phyloP scores from a whole-genome alignment of 768 basidiomycete species.

The Nidularia sp. region DNA sequence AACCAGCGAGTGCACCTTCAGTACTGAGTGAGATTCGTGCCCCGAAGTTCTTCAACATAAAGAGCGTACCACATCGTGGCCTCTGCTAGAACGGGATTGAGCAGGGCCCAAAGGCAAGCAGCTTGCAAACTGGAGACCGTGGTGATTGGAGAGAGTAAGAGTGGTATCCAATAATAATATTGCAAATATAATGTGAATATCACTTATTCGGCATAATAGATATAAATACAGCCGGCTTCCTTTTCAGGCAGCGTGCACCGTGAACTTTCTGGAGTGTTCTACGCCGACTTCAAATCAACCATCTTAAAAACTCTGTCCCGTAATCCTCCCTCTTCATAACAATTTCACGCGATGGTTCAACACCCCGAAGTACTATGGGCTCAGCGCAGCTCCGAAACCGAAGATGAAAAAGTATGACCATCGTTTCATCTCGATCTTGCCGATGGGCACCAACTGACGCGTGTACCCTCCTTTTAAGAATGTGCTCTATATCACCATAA shows the following conservation, averaged over 20 bases:
- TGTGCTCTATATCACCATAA: constrained; percentile 79
- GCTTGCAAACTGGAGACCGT: no score
- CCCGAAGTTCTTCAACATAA: background rate
- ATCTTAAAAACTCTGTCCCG: constrained; percentile 13
- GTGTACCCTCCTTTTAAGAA: constrained; percentile 50
- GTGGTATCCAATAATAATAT: no score
- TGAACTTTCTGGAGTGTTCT: constrained; percentile 43
- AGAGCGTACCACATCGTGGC: constrained; percentile 54
- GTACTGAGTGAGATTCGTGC: constrained; percentile 1
- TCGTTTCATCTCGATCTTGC: constrained; percentile 3
- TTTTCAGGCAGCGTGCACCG: constrained; percentile 7
- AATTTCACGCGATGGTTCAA: constrained; percentile 29
- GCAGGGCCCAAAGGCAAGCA: no score
- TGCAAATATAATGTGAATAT: no score
- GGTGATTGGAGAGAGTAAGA: no score
- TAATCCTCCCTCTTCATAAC: constrained; percentile 4
- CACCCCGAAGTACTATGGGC: constrained; percentile 96
- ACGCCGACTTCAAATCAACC: constrained; percentile 9
- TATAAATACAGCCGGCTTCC: no score
- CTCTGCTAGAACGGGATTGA: no score
- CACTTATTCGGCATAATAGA: no score
- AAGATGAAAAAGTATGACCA: constrained; percentile 59
- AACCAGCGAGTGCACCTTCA: constrained; percentile 85
- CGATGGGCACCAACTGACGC: constrained; percentile 12
- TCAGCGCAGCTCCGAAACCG: constrained; percentile 73